Evolutionary conservation across 495 filamentous ascomycete genomes (phyloP), one percentile per base, ranked within the genome.

Genomic region (Talaromyces wortmannii): DNA sequence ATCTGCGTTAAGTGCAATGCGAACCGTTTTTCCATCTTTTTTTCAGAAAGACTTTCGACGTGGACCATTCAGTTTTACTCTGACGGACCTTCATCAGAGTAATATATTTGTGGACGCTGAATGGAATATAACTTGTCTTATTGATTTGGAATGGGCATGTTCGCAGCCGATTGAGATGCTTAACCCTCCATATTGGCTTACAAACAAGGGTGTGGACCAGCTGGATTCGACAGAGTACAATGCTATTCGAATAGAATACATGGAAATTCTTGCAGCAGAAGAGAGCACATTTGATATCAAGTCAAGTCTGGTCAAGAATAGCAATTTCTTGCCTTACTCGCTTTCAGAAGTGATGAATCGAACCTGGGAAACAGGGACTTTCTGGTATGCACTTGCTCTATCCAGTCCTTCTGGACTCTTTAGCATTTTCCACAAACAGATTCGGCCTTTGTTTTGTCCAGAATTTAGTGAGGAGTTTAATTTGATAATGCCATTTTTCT

Each of bases 81-180:
- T 67, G 6, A 67, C 62, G 4, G 62, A 68, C 53, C 54, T 71
- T 40, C 56, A 68, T 59, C 51, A 48, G 45, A 63, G 60, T 54
- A 68, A 68, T 50, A 68, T 68, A 13, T 58, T 65, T 15, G 60
- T 63, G 8, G 56, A 67, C 36, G 52, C 45, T 10, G 7, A 64
- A 5, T 65, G 60, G 60, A 57, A 63, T 18, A 67, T 65, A 40
- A 62, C 44, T 3, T 65, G 45, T 44, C 33, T 71, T 6, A 55
- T 70, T 17, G 63, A 71, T 50, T 52, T 64, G 10, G 65, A 71
- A 59, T 71, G 57, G 63, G 60, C 61, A 15, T 71, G 61, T 48
- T 62, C 61, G 18, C 36, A 51, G 6, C 66, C 65, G 11, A 50
- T 63, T 6, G 61, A 69, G 55, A 62, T 67, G 56, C 31, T 63